Evolutionary conservation across 2,329 filamentous ascomycete genomes (phyloP).

Genomic region (Hymenoscyphus fraxineus): DNA sequence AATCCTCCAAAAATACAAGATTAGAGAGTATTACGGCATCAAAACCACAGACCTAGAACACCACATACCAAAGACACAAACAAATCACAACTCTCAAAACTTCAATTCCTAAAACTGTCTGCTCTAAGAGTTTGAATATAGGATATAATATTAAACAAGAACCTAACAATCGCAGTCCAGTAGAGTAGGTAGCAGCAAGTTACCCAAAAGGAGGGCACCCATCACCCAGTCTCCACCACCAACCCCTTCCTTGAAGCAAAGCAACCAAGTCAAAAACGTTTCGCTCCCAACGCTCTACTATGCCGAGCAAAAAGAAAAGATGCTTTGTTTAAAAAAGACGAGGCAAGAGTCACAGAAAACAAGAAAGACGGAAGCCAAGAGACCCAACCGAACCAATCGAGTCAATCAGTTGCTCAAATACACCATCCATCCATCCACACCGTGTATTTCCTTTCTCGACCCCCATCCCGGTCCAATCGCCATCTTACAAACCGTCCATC

Average conservation of each 20-base stretch:
- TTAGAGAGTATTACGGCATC: no score
- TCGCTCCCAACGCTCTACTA: constrained; percentile 1
- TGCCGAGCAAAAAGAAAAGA: background rate
- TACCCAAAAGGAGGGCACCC: background rate
- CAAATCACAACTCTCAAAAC: no score
- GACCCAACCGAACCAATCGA: no score
- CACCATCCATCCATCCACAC: background rate
- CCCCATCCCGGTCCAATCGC: background rate
- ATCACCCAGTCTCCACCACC: background rate
- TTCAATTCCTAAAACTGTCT: no score
- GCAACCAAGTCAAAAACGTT: background rate
- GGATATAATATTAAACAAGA: background rate
- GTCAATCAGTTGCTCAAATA: background rate
- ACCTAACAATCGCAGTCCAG: background rate
- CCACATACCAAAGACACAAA: no score
- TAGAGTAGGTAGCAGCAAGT: background rate
- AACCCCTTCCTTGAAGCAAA: background rate
- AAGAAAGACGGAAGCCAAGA: background rate
- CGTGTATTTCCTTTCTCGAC: background rate
- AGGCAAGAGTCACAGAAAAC: background rate
- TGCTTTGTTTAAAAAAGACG: no score
- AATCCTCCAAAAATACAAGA: no score
- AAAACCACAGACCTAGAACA: no score
- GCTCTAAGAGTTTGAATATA: no score
- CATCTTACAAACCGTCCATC: background rate